A percentile compares a stretch with the other conserved stretches of the same genome.
phyloP scores from a whole-genome alignment of 495 filamentous ascomycete genomes.

The Chaetomium fimeti region DNA sequence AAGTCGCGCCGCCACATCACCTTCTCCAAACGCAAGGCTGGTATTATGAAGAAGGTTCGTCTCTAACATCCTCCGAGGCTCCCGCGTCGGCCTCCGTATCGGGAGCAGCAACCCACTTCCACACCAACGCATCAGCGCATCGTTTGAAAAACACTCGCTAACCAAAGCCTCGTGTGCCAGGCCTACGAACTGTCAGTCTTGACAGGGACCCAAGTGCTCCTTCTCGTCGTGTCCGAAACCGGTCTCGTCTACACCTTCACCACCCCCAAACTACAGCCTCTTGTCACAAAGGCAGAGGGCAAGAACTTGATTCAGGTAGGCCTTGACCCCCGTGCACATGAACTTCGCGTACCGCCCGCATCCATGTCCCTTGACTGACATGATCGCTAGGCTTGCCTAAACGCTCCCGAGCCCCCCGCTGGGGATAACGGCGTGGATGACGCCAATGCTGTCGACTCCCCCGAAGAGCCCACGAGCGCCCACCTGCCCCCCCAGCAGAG shows the following conservation, averaged over 20 bases:
- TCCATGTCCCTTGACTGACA: background rate
- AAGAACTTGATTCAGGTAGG: slow-evolving; percentile 99
- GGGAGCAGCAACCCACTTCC: background rate
- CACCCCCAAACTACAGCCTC: slow-evolving; percentile 96
- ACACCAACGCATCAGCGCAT: background rate
- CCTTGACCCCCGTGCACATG: slow-evolving; percentile 1
- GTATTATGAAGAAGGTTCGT: slow-evolving; percentile 99
- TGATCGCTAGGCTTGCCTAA: slow-evolving; percentile 75
- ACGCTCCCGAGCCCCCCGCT: slow-evolving; percentile 90
- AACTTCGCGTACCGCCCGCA: background rate
- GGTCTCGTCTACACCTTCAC: slow-evolving; percentile 99
- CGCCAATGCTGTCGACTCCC: slow-evolving; percentile 58
- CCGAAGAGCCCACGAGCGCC: slow-evolving; percentile 59
- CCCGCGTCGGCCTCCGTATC: background rate
- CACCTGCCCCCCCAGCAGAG: slow-evolving; percentile 57
- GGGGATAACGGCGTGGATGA: slow-evolving; percentile 90
- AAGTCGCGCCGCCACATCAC: slow-evolving; percentile 99
- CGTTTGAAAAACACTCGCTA: slow-evolving; percentile 26
- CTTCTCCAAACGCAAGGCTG: slow-evolving; percentile 99
- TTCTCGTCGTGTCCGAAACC: slow-evolving; percentile 97
- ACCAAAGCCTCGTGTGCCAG: slow-evolving; percentile 49
- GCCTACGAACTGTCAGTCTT: slow-evolving; percentile 97
- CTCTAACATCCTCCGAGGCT: slow-evolving; percentile 14
- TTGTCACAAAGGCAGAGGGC: slow-evolving; percentile 98
- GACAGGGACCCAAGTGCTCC: slow-evolving; percentile 94